Base-by-base conservation (phyloP, 352 stramenopile genomes). In the Globisporangium uncinulatum region DNA sequence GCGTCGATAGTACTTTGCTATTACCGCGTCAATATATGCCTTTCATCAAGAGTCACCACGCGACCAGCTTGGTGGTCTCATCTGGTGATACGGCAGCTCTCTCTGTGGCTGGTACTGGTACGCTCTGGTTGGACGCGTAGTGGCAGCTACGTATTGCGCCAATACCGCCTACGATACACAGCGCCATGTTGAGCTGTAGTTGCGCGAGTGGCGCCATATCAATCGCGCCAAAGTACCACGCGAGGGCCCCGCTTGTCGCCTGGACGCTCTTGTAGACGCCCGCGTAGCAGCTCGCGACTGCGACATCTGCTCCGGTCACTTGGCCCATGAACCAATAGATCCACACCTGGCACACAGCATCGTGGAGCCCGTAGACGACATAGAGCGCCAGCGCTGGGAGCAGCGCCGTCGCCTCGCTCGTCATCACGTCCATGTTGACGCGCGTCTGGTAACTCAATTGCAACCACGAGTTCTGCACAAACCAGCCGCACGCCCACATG, bases 311-410 rank as follows among this genome's bases (percentile, higher is more conserved):
- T 1, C 58, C 66, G 4, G 67, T 73, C 8, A 87, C 70, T 20
- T 61, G 57, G 34, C 82, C 78, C 52, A 95, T 74, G 48, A 88
- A 71, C 84, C 86, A 96, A 62, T 92, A 94, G 48, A 72, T 66
- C 66, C 82, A 94, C 6, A 89, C 74, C 44, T 94, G 82, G 49
- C 87, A 86, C 47, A 89, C 56, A 9, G 82, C 77, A 67, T 94
- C 83, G 24, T 75, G 69, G 54, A 87, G 80, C 0, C 84, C 86
- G 63, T 86, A 94, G 41, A 73, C 49, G 29, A 84, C 68, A 69
- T 89, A 94, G 17, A 86, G 68, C 21, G 80, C 37, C 2, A 88
- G 71, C 13, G 24, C 45, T 43, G 44, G 36, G 9, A 59, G n/a
- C 9, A 59, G 17, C 15, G 4, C 14, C 1, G 58, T 43, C 14